Conservation (phyloP, 2,329 filamentous ascomycete genomes). For the Sodiomyces alkalinus region DNA sequence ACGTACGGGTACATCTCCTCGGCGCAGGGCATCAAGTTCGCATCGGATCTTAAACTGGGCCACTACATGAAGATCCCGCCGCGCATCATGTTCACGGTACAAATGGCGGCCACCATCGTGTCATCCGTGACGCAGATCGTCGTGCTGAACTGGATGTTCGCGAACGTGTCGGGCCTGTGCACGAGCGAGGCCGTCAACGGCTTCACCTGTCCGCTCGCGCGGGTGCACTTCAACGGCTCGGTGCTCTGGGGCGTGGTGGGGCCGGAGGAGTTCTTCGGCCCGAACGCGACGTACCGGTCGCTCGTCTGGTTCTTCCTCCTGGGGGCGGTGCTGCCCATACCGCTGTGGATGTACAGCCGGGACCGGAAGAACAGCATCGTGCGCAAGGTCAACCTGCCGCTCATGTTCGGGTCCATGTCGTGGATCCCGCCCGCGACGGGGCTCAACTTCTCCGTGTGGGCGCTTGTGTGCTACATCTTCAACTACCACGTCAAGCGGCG, state of each 20-base stretch:
- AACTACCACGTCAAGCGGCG: constrained; percentile 60
- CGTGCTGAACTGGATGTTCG: constrained; percentile 84
- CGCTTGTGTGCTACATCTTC: constrained; percentile 71
- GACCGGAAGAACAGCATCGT: constrained; percentile 45
- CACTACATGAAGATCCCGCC: constrained; percentile 83
- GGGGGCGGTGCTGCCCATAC: constrained; percentile 58
- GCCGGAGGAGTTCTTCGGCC: constrained; percentile 68
- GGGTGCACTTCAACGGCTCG: constrained; percentile 80
- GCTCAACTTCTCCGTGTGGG: constrained; percentile 81
- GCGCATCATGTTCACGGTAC: constrained; percentile 62
- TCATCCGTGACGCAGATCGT: constrained; percentile 70
- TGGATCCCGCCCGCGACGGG: constrained; percentile 83
- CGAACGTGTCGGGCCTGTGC: constrained; percentile 61
- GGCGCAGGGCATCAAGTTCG: constrained; percentile 79
- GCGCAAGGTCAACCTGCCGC: constrained; percentile 66
- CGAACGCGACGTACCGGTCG: constrained; percentile 55
- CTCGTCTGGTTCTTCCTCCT: constrained; percentile 72
- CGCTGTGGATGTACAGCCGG: constrained; percentile 56
- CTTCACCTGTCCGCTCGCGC: constrained; percentile 75
- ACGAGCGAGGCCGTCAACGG: constrained; percentile 68
- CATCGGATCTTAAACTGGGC: constrained; percentile 72
- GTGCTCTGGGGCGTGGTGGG: constrained; percentile 86
- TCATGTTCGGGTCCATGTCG: constrained; percentile 66
- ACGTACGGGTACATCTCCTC: constrained; percentile 85
- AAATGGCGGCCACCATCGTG: constrained; percentile 60